Evolutionary conservation across 257 asterid species (phyloP).

Genomic region (Solanum dulcamara): DNA sequence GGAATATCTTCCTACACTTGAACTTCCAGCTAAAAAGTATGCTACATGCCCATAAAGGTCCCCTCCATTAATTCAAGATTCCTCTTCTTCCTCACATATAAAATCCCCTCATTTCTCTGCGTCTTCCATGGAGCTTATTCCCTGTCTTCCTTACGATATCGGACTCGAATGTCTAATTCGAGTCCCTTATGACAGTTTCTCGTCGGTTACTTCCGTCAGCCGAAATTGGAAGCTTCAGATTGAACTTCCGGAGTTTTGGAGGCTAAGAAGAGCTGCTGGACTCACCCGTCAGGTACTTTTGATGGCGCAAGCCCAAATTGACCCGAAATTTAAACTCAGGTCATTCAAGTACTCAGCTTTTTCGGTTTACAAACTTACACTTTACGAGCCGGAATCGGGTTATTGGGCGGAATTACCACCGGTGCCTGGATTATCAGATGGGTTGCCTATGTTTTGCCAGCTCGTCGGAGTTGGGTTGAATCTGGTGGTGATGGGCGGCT

Average conservation of each 20-base stretch:
- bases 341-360: conserved; percentile 1
- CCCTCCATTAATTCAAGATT: neutral
- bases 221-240: conserved; percentile 39
- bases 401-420: conserved; percentile 46
- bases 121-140: conserved; percentile 11
- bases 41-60: neutral
- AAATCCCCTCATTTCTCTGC: neutral
- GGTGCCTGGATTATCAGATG: conserved; percentile 28
- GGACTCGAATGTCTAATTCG: conserved; percentile 52
- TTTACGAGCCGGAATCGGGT: conserved; percentile 65
- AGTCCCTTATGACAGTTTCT: conserved; percentile 29
- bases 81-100: neutral
- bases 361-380: conserved; percentile 37
- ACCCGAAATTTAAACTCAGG: conserved; percentile 2
- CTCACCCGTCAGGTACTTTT: conserved; percentile 21
- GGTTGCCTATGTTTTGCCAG: conserved; percentile 70
- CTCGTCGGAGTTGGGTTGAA: conserved; percentile 41
- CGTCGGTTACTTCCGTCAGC: conserved; percentile 46
- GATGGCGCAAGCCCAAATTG: conserved; percentile 31
- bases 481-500: conserved; percentile 67
- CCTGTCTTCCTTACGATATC: conserved; percentile 45
- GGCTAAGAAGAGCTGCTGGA: conserved; percentile 22
- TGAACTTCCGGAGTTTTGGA: conserved; percentile 49
- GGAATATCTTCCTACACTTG: neutral
- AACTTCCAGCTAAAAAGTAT: neutral